A percentile compares a stretch with the other conserved stretches of the same genome.
phyloP scores from a whole-genome alignment of 1,284 basidiomycete genomes.

The Ustilago tritici region DNA sequence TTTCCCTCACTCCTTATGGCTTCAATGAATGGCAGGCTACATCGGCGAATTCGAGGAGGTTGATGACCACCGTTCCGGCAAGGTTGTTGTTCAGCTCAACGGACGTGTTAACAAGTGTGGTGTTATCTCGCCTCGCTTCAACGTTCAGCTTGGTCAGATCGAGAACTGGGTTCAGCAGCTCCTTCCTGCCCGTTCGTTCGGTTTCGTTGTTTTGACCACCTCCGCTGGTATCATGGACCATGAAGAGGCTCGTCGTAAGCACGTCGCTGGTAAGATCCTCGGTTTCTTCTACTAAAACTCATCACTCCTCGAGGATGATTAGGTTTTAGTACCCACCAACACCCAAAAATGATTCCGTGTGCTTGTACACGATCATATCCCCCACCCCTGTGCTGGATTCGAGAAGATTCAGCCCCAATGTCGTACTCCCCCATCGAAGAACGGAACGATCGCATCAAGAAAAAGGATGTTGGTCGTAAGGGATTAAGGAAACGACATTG shows the following conservation, averaged over 20 bases:
- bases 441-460: constrained; percentile 10
- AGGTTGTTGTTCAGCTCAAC: constrained; percentile 98
- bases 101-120: constrained; percentile 97
- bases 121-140: constrained; percentile 98
- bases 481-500: constrained; percentile 46
- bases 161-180: constrained; percentile 78
- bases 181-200: constrained; percentile 82
- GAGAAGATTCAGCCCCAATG: constrained; percentile 15
- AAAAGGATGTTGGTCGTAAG: constrained; percentile 15
- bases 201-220: constrained; percentile 95
- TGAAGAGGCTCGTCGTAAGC: constrained; percentile 98
- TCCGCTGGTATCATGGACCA: constrained; percentile 99
- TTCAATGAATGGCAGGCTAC: constrained; percentile 78
- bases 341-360: constrained; percentile 34
- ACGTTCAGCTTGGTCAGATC: constrained; percentile 91
- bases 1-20: not conserved
- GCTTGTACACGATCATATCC: constrained; percentile 20
- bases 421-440: constrained; percentile 40
- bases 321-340: not conserved
- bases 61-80: constrained; percentile 98
- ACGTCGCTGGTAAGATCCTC: constrained; percentile 85
- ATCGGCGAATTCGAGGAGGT: constrained; percentile 99
- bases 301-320: not conserved
- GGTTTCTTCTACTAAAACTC: constrained; percentile 69
- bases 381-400: constrained; percentile 16